These are phyloP conservation scores for Penicillium riverlandense DNA, from an alignment of 495 filamentous ascomycete genomes.

Conservation along the genomic window DNA sequence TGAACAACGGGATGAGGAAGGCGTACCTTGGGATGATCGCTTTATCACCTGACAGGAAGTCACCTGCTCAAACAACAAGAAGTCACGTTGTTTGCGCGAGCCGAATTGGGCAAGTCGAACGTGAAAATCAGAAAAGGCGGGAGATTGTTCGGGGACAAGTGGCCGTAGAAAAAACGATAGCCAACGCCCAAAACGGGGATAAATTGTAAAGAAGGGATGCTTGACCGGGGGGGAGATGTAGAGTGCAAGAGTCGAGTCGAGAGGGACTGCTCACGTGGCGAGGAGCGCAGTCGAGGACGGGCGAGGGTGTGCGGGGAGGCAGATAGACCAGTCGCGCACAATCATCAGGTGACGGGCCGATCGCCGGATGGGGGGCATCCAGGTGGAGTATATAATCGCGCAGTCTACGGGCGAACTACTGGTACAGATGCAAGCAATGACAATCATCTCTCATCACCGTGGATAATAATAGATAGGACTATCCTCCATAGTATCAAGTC, in stretches of 20 bases:
- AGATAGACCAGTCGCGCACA: slow-evolving; percentile 20
- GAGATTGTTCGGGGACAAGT: slow-evolving; percentile 7
- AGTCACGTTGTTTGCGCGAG: slow-evolving; percentile 27
- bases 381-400: no score
- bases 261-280: slow-evolving; percentile 42
- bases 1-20: slow-evolving; percentile 10
- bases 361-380: no score
- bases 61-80: slow-evolving; percentile 46
- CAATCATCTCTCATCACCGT: no score
- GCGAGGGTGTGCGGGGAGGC: slow-evolving; percentile 18
- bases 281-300: slow-evolving; percentile 17
- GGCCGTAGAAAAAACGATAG: slow-evolving; percentile 5
- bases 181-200: slow-evolving; percentile 10
- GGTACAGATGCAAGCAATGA: no score
- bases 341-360: slow-evolving; percentile 28
- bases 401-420: no score
- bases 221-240: slow-evolving; percentile 16
- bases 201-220: slow-evolving; percentile 19
- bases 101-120: slow-evolving; percentile 16
- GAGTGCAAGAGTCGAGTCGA: slow-evolving; percentile 26
- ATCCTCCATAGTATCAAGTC: slow-evolving; percentile 10
- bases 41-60: slow-evolving; percentile 49
- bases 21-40: slow-evolving; percentile 41
- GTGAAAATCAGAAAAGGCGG: slow-evolving; percentile 15
- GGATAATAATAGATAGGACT: no score